Percentiles rank a stretch among this genome's conserved stretches.
phyloP scores from a whole-genome alignment of 208 protist species.

The Phytomonas francai region DNA sequence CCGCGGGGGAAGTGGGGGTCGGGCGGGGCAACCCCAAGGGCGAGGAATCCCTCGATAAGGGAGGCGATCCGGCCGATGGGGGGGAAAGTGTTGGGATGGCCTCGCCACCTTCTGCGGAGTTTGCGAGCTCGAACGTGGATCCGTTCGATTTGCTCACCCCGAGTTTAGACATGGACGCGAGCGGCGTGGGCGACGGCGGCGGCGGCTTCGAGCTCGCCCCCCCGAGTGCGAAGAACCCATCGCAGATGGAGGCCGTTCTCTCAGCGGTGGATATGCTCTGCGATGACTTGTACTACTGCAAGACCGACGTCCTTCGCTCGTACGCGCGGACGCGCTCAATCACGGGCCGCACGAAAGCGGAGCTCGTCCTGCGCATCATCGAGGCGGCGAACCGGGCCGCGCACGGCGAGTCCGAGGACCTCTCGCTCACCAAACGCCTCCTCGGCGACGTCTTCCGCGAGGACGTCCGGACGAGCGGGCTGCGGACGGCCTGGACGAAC shows the following conservation, averaged over 20 bases:
- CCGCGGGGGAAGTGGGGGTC: too few species aligned
- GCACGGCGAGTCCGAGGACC: constrained; percentile 77
- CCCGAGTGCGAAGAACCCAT: too few species aligned
- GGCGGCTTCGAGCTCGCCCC: too few species aligned
- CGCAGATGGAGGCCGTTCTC: constrained; percentile 33
- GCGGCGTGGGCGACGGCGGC: too few species aligned
- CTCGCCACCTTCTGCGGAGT: too few species aligned
- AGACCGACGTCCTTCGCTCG: constrained; percentile 66
- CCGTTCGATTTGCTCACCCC: too few species aligned
- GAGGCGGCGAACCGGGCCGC: constrained; percentile 59
- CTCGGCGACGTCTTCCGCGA: constrained; percentile 80
- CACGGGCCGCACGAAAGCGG: constrained; percentile 36
- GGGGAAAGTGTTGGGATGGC: too few species aligned
- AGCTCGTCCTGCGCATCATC: constrained; percentile 72
- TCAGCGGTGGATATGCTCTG: constrained; percentile 74
- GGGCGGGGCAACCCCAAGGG: too few species aligned
- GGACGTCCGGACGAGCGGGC: constrained; percentile 74
- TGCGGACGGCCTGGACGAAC: constrained; percentile 80
- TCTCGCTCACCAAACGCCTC: constrained; percentile 58
- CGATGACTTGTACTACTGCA: constrained; percentile 85
- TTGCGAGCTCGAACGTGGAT: too few species aligned
- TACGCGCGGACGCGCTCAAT: constrained; percentile 68
- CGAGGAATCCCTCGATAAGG: too few species aligned
- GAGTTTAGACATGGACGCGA: too few species aligned
- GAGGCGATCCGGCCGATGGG: too few species aligned